Base-by-base conservation (phyloP, 106 monocot genomes). In the Alisma plantagoaquatica region DNA sequence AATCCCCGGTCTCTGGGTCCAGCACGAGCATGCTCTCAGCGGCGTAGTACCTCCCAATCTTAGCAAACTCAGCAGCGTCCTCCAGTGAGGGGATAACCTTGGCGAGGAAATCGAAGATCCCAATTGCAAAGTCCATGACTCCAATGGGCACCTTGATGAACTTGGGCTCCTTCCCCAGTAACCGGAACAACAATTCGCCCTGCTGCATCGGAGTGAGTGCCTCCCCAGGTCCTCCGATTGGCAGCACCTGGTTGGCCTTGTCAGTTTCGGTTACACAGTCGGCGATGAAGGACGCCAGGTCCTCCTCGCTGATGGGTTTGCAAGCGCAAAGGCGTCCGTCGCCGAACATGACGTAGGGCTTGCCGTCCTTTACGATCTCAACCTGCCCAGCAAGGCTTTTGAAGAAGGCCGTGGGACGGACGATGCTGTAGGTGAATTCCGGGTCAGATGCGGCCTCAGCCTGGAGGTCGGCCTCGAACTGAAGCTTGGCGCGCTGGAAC, bases 291-390 rank as follows among this genome's bases (percentile, higher is more conserved):
- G 77, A 56, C 16, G 93, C 87, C 20, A 94, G 74, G 35, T 94
- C 93, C 61, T 80, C 74, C 58, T 87, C 87, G 62, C 93, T 94
- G 29, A 94, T 94, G 8, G 93, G 93, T 63, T 88, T 94, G 60
- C 93, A 94, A 12, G 93, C 77, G 61, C 87, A 94, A 6, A 94
- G 61, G 64, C 52, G 62, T 2, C 93, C 93, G 63, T 94, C 87
- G 3, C 93, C 93, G 63, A 94, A 94, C 93, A 94, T 80, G 31
- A 94, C 87, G 43, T 87, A 94, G 0, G 93, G 93, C 54, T 80
- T 75, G 32, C 93, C 87, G 29, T 53, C 80, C 77, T 84, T 83
- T 54, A 84, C 93, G 1, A 43, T 73, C 44, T 94, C 83, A 33
- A 94, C 93, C 60, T 94, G 87, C 33, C 93, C 87, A 16, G 67